Evolutionary conservation across 805 yeast species (phyloP).

Genomic region (Spathaspora boniae): DNA sequence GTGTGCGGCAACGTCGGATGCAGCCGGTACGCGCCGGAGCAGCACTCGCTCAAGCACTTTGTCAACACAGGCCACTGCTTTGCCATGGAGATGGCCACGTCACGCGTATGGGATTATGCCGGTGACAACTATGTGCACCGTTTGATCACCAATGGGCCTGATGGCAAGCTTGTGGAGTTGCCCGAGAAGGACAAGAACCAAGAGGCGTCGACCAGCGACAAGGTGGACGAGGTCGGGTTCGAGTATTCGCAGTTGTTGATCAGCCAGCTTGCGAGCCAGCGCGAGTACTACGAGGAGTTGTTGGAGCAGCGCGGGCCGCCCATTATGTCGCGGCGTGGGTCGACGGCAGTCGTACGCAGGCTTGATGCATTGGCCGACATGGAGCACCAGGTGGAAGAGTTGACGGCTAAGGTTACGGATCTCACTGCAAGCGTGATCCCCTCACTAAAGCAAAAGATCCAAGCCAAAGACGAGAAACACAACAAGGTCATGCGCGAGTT

Average conservation of each 20-base stretch:
- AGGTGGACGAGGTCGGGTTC: slow-evolving; percentile 57
- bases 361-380: slow-evolving; percentile 17
- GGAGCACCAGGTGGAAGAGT: slow-evolving; percentile 27
- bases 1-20: slow-evolving; percentile 93
- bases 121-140: slow-evolving; percentile 90
- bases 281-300: slow-evolving; percentile 70
- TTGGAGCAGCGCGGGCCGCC: slow-evolving; percentile 18
- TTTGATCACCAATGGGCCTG: slow-evolving; percentile 76
- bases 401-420: slow-evolving; percentile 20
- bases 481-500: slow-evolving; percentile 28
- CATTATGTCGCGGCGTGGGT: slow-evolving; percentile 17
- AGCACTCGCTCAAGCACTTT: slow-evolving; percentile 83
- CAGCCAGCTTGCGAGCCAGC: slow-evolving; percentile 80
- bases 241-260: slow-evolving; percentile 79
- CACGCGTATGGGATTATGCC: slow-evolving; percentile 93
- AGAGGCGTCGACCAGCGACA: slow-evolving; percentile 17
- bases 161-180: slow-evolving; percentile 85
- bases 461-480: slow-evolving; percentile 26
- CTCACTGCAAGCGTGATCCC: slow-evolving; percentile 29
- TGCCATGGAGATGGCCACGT: slow-evolving; percentile 82
- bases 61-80: slow-evolving; percentile 78
- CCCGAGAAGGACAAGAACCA: slow-evolving; percentile 28
- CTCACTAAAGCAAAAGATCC: slow-evolving; percentile 28
- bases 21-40: slow-evolving; percentile 74
- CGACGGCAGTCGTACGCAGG: slow-evolving; percentile 11